phyloP scores from a whole-genome alignment of 2,329 filamentous ascomycete genomes.

The Colletotrichum sp. region DNA sequence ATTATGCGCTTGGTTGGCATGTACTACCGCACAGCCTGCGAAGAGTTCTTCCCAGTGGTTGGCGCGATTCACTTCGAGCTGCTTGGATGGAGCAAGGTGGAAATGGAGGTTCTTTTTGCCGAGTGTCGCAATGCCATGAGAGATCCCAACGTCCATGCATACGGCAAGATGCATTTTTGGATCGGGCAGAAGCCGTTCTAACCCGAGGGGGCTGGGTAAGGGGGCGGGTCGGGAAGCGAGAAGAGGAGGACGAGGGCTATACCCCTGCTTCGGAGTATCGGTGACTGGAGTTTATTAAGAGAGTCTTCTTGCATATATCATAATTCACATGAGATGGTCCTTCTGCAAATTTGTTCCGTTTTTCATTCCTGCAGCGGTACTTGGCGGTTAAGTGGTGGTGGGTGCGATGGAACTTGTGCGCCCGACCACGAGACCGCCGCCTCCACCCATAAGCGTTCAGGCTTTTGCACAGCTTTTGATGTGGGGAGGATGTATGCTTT shows the following conservation, averaged over 20 bases:
- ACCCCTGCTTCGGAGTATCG: neutral
- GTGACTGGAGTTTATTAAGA: neutral
- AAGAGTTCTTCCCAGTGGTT: conserved; percentile 46
- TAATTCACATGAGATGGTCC: neutral
- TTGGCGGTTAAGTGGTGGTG: neutral
- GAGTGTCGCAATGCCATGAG: conserved; percentile 30
- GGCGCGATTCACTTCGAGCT: conserved; percentile 43
- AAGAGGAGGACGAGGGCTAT: neutral
- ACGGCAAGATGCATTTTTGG: conserved; percentile 48
- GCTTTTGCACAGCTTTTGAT: neutral
- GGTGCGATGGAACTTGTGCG: neutral
- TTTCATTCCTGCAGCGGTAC: neutral
- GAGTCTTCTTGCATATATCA: neutral
- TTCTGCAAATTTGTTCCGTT: neutral
- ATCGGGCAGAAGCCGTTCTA: conserved; percentile 42
- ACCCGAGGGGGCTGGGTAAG: neutral
- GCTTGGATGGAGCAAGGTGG: conserved; percentile 37
- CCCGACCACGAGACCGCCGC: neutral
- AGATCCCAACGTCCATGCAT: conserved; percentile 32
- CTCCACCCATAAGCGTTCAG: neutral
- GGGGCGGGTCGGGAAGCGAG: too few relatives aligned
- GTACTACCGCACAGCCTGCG: conserved; percentile 45
- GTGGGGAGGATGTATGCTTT: neutral
- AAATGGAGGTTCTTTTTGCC: conserved; percentile 32
- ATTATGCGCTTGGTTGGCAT: conserved; percentile 43